These are phyloP conservation scores for Oryza brachyantha DNA, from an alignment of 176 grass and related monocot species.

Conservation along the genomic window DNA sequence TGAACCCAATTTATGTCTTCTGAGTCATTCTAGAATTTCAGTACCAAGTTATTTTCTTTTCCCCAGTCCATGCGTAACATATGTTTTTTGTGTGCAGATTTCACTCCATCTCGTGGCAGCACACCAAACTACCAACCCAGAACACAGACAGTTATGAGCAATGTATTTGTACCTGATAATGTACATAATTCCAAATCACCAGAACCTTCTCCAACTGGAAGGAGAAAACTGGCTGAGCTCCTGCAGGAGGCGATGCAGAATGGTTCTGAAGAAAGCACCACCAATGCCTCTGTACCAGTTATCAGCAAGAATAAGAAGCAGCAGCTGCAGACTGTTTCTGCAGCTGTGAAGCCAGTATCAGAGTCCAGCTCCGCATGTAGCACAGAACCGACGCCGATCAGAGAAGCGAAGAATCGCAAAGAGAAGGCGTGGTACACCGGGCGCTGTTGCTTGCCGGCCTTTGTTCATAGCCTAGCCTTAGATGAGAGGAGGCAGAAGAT, in stretches of 20 bases:
- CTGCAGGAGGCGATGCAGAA: slow-evolving; percentile 53
- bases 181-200: slow-evolving; percentile 41
- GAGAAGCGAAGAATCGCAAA: slow-evolving; percentile 46
- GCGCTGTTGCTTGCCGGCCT: slow-evolving; percentile 67
- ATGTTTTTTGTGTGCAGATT: slow-evolving; percentile 48
- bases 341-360: slow-evolving; percentile 21
- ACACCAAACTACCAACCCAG: slow-evolving; percentile 66
- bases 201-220: slow-evolving; percentile 71
- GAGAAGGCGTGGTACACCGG: slow-evolving; percentile 49
- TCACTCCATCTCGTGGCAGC: slow-evolving; percentile 86
- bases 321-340: background rate
- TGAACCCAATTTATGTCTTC: background rate
- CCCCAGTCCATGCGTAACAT: background rate
- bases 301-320: slow-evolving; percentile 20
- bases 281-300: background rate
- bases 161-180: slow-evolving; percentile 34
- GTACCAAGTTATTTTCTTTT: slow-evolving; percentile 17
- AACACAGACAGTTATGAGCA: slow-evolving; percentile 39
- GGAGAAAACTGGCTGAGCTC: slow-evolving; percentile 75
- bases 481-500: slow-evolving; percentile 64
- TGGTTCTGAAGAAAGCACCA: slow-evolving; percentile 13
- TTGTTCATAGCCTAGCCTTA: slow-evolving; percentile 48
- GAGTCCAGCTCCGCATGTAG: slow-evolving; percentile 43
- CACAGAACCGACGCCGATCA: slow-evolving; percentile 6
- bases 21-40: slow-evolving; percentile 7